Evolutionary conservation across 73 alveolate species (phyloP), one percentile per base, ranked within the genome.

Genomic region (Paramecium caudatum): DNA sequence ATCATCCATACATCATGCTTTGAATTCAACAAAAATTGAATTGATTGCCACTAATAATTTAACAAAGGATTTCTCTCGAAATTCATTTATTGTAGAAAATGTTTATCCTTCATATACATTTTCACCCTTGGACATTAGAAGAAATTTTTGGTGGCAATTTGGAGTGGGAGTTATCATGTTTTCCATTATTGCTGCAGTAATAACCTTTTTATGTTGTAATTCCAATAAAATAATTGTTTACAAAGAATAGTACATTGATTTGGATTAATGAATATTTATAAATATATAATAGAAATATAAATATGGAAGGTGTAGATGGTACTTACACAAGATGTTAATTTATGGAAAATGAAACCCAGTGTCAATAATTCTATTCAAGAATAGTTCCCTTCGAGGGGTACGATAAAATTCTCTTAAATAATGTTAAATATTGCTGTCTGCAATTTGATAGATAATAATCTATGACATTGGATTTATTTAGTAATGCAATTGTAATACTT

Each of bases 71-170:
- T 23, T 55, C 46, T 55, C 80, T 43, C 23, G 80, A 55, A 55
- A 55, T 8, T 55, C 80, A 16, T 55, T 55, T 21, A 3, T 55
- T 1, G 30, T 55, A 27, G 30, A 3, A 10, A 55, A 55, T 7
- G 0, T 0, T 23, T 55, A 55, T 23, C 80, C 80, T 10, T 37
- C 23, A 12, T 55, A 55, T 27, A 55, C 80, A 23, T 55, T 55
- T 25, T 55, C 46, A 43, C 46, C 12, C 3, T 27, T 43, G 30
- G 80, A 55, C 23, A 5, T 9, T 10, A 55, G 80, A 55, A 55
- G 80, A 10, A 55, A 55, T 43, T 55, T 55, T 55, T 55, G 80
- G 80, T 55, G 80, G 80, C 30, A 55, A 27, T 55, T 55, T 55
- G 80, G 80, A 9, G 80, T 55, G 10, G 80, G 80, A 23, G 80